phyloP scores from a whole-genome alignment of 768 basidiomycete species.

The Glaciozyma antarctica region DNA sequence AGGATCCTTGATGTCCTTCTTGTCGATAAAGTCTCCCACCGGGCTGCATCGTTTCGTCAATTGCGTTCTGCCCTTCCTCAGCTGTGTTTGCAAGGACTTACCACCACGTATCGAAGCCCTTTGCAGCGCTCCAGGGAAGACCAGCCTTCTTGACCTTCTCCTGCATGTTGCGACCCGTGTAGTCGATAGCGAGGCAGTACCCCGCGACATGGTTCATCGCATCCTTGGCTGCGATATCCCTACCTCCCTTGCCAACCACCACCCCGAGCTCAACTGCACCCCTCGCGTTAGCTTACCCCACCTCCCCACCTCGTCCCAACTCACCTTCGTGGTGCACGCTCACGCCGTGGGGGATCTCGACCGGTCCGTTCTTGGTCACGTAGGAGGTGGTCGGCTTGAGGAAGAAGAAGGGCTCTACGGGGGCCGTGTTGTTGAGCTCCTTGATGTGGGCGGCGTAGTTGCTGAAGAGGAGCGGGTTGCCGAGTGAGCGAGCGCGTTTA shows the following conservation, averaged over 20 bases:
- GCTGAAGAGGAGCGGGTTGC: constrained; percentile 39
- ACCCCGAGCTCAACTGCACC: constrained; percentile 83
- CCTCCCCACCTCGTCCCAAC: not conserved
- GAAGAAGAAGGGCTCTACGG: constrained; percentile 97
- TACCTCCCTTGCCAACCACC: constrained; percentile 79
- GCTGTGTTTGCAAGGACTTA: constrained; percentile 36
- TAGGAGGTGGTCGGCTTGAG: constrained; percentile 92
- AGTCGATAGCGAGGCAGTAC: constrained; percentile 70
- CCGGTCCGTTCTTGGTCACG: constrained; percentile 58
- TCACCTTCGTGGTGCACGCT: constrained; percentile 84
- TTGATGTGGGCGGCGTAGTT: constrained; percentile 55
- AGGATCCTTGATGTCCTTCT: constrained; percentile 56
- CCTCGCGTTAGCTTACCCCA: not conserved
- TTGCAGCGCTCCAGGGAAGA: constrained; percentile 93
- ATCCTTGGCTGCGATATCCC: constrained; percentile 64
- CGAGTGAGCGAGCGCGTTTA: not conserved
- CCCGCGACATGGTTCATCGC: constrained; percentile 78
- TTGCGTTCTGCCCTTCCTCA: not conserved
- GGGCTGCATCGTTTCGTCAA: not conserved
- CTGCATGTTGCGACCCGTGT: constrained; percentile 94
- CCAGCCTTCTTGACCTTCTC: constrained; percentile 84
- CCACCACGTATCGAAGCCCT: constrained; percentile 97
- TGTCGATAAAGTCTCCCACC: constrained; percentile 68
- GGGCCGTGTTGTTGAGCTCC: constrained; percentile 78
- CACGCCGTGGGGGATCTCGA: constrained; percentile 79